Evolutionary conservation across 169 alveolate species (phyloP).

Genomic region (Sarcocystis neurona): DNA sequence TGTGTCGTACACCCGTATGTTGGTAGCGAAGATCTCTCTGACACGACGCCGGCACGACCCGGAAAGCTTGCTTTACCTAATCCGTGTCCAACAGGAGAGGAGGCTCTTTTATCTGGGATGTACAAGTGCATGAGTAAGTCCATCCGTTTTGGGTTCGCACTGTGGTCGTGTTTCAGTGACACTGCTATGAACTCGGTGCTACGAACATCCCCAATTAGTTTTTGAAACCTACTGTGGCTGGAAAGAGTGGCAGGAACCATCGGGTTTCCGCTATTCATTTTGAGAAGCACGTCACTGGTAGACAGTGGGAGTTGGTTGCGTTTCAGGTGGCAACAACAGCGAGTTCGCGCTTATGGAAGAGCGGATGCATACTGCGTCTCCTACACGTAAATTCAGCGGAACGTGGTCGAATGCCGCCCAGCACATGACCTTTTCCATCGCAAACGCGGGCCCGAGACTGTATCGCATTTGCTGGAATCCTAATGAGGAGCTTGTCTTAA

Average conservation of each 20-base stretch:
- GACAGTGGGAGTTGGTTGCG: neutral
- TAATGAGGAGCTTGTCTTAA: neutral
- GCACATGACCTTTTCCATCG: constrained; percentile 35
- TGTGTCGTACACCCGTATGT: neutral
- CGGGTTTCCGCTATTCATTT: neutral
- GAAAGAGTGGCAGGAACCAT: neutral
- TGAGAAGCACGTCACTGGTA: neutral
- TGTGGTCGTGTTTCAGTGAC: neutral
- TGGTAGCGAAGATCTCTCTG: neutral
- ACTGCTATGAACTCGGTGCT: neutral
- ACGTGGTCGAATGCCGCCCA: neutral
- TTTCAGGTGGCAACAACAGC: neutral
- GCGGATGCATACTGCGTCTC: neutral
- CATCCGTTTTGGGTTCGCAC: neutral
- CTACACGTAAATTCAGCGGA: neutral
- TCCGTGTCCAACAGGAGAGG: neutral
- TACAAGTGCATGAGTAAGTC: neutral
- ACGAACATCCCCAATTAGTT: neutral
- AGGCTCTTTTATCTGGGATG: neutral
- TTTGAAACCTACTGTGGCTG: neutral
- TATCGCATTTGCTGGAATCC: constrained; percentile 62
- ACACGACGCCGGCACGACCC: neutral
- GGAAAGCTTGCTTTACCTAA: neutral
- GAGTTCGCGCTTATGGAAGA: neutral
- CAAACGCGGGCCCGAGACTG: constrained; percentile 28